A percentile compares a stretch with the other conserved stretches of the same genome.
Evolutionary conservation across 2,329 filamentous ascomycete genomes (phyloP).

Genomic region (Alternaria hordeiaustralica): DNA sequence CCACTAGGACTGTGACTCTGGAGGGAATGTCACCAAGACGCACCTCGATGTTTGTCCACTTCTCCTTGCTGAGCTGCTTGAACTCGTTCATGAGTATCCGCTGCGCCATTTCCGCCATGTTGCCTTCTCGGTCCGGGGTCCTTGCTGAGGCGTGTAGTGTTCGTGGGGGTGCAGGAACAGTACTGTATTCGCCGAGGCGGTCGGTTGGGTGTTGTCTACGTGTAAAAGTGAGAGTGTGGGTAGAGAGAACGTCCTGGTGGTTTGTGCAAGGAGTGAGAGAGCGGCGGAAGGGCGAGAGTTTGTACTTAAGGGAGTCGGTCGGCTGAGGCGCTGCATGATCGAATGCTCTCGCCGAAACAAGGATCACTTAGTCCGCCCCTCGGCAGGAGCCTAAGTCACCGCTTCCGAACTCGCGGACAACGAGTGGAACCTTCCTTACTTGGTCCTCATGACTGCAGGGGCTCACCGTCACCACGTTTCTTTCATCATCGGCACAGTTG

Average conservation of each 20-base stretch:
- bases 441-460: not conserved
- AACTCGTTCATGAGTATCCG: slow-evolving; percentile 90
- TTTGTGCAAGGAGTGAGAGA: slow-evolving; percentile 11
- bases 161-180: slow-evolving; percentile 15
- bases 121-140: slow-evolving; percentile 11
- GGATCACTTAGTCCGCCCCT: slow-evolving; percentile 20
- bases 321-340: slow-evolving; percentile 22
- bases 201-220: slow-evolving; percentile 1
- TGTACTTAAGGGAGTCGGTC: slow-evolving; percentile 14
- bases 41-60: slow-evolving; percentile 91
- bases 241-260: not conserved
- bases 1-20: slow-evolving; percentile 9
- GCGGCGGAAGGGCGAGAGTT: slow-evolving; percentile 13
- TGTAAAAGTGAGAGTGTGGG: slow-evolving; percentile 4
- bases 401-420: slow-evolving; percentile 10
- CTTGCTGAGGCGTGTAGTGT: slow-evolving; percentile 13
- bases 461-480: slow-evolving; percentile 6
- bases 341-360: slow-evolving; percentile 29
- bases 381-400: slow-evolving; percentile 29
- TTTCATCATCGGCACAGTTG: slow-evolving; percentile 5
- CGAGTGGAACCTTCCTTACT: slow-evolving; percentile 3
- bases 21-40: slow-evolving; percentile 27
- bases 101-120: slow-evolving; percentile 62
- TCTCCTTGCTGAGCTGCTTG: slow-evolving; percentile 81
- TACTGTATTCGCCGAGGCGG: not conserved